phyloP scores from a whole-genome alignment of 202 grass and related monocot species.

The Musa balbisiana region DNA sequence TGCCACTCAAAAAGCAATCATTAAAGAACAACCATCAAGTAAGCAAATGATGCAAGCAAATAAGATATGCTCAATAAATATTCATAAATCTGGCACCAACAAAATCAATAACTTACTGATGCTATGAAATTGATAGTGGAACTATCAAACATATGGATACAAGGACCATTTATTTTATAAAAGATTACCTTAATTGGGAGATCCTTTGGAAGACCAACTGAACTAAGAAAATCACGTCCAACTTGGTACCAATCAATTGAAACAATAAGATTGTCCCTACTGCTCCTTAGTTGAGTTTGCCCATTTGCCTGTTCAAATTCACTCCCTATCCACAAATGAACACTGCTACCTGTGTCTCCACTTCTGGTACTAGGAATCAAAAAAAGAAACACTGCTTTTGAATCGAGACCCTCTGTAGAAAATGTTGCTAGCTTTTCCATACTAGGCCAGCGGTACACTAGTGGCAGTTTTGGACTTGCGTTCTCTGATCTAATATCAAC shows the following conservation, averaged over 20 bases:
- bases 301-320: constrained; percentile 41
- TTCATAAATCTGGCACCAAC: background rate
- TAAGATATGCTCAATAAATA: background rate
- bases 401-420: constrained; percentile 53
- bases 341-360: constrained; percentile 33
- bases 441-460: constrained; percentile 69
- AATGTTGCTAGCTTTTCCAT: constrained; percentile 65
- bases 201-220: constrained; percentile 43
- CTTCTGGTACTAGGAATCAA: constrained; percentile 45
- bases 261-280: constrained; percentile 12
- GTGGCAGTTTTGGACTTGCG: constrained; percentile 21
- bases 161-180: background rate
- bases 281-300: constrained; percentile 19
- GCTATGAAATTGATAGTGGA: background rate
- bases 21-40: background rate
- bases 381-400: constrained; percentile 79
- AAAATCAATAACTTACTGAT: no score
- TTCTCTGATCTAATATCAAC: constrained; percentile 35
- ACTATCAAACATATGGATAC: background rate
- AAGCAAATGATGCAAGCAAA: background rate
- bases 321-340: constrained; percentile 79
- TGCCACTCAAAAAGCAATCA: background rate
- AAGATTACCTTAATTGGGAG: constrained; percentile 64
- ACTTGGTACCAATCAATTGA: constrained; percentile 71
- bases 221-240: constrained; percentile 62